These are phyloP conservation scores for Phyllosticta citriasiana DNA, from an alignment of 2,329 filamentous ascomycete species.

Conservation along the genomic window DNA sequence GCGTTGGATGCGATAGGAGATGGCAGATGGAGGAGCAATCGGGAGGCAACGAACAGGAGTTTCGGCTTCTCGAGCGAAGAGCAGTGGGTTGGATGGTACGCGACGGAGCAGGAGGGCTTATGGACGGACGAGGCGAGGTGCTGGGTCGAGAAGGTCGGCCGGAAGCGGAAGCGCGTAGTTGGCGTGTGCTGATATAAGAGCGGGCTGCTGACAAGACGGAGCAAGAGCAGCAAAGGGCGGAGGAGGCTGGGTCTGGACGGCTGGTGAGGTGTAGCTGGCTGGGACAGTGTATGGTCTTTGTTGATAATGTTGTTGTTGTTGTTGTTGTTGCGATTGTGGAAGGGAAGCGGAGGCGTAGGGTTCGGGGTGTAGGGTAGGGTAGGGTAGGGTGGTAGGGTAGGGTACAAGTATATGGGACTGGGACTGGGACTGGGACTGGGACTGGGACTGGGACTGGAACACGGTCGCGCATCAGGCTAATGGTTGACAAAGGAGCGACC, in stretches of 20 bases:
- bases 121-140: slow-evolving; percentile 7
- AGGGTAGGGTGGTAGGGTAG: not conserved
- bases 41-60: not conserved
- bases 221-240: not conserved
- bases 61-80: not conserved
- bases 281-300: not conserved
- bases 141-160: slow-evolving; percentile 4
- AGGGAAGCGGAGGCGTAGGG: not conserved
- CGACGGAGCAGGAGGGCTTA: not conserved
- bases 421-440: not conserved
- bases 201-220: not conserved
- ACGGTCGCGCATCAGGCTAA: not conserved
- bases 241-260: not conserved
- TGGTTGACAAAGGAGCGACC: not conserved
- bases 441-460: not conserved
- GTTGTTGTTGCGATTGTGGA: not conserved
- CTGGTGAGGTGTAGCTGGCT: not conserved
- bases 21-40: not conserved
- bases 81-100: not conserved
- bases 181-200: not conserved
- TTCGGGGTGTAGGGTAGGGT: not conserved
- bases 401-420: too few relatives aligned
- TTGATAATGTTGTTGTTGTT: not conserved
- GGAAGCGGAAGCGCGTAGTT: slow-evolving; percentile 9
- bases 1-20: slow-evolving; percentile 8